phyloP scores from a whole-genome alignment of 768 basidiomycete species.

The Mycena floridula region DNA sequence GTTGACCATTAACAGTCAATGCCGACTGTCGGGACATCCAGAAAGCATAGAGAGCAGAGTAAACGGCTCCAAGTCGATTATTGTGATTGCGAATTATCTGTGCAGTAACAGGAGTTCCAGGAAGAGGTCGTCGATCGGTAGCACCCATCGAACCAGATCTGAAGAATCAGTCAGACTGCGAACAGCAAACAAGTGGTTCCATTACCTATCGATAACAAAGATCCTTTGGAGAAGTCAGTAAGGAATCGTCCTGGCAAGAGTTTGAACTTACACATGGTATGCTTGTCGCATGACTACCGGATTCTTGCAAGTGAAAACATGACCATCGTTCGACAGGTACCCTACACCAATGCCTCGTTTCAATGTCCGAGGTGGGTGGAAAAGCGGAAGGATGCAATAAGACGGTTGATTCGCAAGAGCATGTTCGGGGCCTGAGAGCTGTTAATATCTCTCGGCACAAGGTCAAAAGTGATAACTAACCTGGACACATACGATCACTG shows the following conservation, averaged over 20 bases:
- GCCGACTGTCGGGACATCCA: constrained; percentile 47
- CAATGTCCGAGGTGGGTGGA: constrained; percentile 35
- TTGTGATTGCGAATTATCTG: constrained; percentile 29
- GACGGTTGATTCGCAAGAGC: constrained; percentile 39
- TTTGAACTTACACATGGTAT: constrained; percentile 50
- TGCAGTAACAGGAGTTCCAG: constrained; percentile 32
- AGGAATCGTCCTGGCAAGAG: background rate
- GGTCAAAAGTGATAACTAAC: constrained; percentile 46
- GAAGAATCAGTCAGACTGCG: constrained; percentile 6
- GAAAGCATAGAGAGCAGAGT: constrained; percentile 47
- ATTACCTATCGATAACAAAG: constrained; percentile 47
- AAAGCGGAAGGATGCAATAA: constrained; percentile 46
- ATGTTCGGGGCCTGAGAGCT: constrained; percentile 43
- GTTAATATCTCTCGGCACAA: constrained; percentile 15
- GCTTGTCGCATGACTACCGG: constrained; percentile 46
- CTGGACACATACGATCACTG: constrained; percentile 48
- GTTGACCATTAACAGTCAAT: constrained; percentile 12
- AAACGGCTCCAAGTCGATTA: constrained; percentile 55
- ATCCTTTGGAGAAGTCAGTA: constrained; percentile 22
- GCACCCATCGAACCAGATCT: constrained; percentile 48
- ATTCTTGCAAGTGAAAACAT: constrained; percentile 47
- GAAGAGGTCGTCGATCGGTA: constrained; percentile 38
- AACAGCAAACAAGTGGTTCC: background rate
- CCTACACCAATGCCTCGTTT: constrained; percentile 26
- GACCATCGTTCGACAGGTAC: constrained; percentile 52